Evolutionary conservation across 2,329 filamentous ascomycete species (phyloP).

Genomic region (Colletotrichum sidae): DNA sequence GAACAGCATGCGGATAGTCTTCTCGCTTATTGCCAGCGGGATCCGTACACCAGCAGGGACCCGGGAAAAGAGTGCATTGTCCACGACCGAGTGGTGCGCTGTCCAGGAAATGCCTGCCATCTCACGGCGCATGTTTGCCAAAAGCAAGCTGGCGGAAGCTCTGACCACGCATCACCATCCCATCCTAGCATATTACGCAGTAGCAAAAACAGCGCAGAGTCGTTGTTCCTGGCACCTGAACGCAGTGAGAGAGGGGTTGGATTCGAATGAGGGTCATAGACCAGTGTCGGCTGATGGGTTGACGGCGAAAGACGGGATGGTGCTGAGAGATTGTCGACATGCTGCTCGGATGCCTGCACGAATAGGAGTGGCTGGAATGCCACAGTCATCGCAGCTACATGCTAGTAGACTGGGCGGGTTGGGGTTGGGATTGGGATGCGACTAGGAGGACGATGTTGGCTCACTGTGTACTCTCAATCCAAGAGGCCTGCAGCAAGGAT

Average conservation of each 20-base stretch:
- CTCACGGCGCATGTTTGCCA: constrained; percentile 11
- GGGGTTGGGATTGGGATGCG: neutral
- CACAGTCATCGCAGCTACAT: constrained; percentile 15
- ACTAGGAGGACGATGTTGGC: constrained; percentile 13
- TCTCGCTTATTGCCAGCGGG: too few species aligned
- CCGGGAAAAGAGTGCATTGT: constrained; percentile 2
- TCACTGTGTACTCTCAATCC: neutral
- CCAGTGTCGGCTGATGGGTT: constrained; percentile 1
- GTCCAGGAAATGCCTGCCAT: constrained; percentile 12
- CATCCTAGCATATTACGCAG: neutral
- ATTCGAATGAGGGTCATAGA: too few species aligned
- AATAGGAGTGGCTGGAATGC: constrained; percentile 1
- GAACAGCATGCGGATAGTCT: too few species aligned
- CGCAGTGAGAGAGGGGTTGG: neutral
- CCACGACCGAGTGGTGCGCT: constrained; percentile 8
- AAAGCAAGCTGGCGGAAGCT: constrained; percentile 28
- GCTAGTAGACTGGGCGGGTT: constrained; percentile 3
- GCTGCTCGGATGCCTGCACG: constrained; percentile 7
- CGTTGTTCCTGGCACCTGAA: constrained; percentile 8
- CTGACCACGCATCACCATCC: constrained; percentile 23
- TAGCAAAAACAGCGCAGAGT: constrained; percentile 1
- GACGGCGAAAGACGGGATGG: neutral
- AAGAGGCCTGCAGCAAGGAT: constrained; percentile 20
- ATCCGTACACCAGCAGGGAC: too few species aligned
- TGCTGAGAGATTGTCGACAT: constrained; percentile 3